Evolutionary conservation across 2,329 filamentous ascomycete genomes (phyloP).

Genomic region (Chaetomium globosum): DNA sequence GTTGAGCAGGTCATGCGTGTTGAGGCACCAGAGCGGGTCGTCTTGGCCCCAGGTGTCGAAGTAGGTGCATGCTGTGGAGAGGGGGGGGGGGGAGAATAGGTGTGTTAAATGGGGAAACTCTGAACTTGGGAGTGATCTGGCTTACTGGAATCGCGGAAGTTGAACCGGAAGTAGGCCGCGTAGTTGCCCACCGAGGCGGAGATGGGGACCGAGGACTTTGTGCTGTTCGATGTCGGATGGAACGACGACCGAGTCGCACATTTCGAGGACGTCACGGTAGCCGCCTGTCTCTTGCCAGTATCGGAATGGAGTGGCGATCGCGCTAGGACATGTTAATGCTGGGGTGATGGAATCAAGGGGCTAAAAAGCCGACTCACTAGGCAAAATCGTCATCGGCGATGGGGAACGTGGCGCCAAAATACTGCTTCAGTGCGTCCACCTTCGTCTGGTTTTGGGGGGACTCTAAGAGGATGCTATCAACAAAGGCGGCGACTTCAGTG

Average conservation of each 20-base stretch:
- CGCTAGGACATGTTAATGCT: constrained; percentile 14
- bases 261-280: constrained; percentile 30
- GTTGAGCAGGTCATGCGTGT: constrained; percentile 34
- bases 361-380: constrained; percentile 25
- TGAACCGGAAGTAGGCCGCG: constrained; percentile 32
- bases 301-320: constrained; percentile 33
- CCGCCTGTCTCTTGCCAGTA: constrained; percentile 34
- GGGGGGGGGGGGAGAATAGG: too few species aligned
- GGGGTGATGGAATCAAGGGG: background rate
- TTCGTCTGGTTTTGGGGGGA: constrained; percentile 19
- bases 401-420: constrained; percentile 30
- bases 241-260: constrained; percentile 30
- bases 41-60: constrained; percentile 35
- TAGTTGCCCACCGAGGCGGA: constrained; percentile 30
- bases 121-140: background rate
- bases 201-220: constrained; percentile 29
- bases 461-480: constrained; percentile 31
- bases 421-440: constrained; percentile 30
- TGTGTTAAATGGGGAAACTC: background rate
- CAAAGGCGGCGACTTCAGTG: constrained; percentile 26
- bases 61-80: constrained; percentile 32
- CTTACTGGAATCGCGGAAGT: constrained; percentile 32
- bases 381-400: constrained; percentile 36
- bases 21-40: constrained; percentile 36
- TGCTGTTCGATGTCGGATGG: constrained; percentile 14